Conservation (phyloP, 805 yeast genomes). For the Lipomyces spencermartinsiae region DNA sequence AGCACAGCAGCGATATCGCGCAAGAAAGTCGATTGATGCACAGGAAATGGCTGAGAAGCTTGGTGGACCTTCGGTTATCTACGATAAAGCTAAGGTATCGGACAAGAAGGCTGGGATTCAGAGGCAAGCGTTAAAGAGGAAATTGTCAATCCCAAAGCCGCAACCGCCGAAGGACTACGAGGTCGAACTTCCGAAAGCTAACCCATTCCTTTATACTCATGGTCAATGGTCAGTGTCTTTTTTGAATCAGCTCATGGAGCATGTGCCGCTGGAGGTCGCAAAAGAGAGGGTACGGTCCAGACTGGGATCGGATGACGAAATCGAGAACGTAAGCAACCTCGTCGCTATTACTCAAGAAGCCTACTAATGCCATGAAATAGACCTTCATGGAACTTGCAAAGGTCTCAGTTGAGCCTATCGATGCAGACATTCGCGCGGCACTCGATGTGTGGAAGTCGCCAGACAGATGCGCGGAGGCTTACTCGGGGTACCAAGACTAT, state of each 20-base stretch:
- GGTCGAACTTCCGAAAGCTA: slow-evolving; percentile 15
- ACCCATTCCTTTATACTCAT: slow-evolving; percentile 25
- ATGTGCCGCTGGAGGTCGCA: slow-evolving; percentile 25
- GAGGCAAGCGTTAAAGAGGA: slow-evolving; percentile 21
- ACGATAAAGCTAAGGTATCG: slow-evolving; percentile 29
- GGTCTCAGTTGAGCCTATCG: slow-evolving; percentile 8
- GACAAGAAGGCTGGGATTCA: slow-evolving; percentile 29
- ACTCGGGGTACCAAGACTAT: slow-evolving; percentile 10
- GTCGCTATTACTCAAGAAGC: not conserved
- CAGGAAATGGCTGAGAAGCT: slow-evolving; percentile 20
- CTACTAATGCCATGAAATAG: not conserved
- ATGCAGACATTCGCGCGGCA: slow-evolving; percentile 14
- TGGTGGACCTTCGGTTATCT: slow-evolving; percentile 29
- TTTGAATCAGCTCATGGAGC: slow-evolving; percentile 14
- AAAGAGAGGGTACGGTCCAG: slow-evolving; percentile 8
- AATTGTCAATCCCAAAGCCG: slow-evolving; percentile 20
- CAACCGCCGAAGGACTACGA: slow-evolving; percentile 12
- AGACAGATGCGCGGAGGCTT: slow-evolving; percentile 8
- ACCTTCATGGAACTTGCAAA: slow-evolving; percentile 14
- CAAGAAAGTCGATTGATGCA: slow-evolving; percentile 27
- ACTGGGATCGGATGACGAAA: slow-evolving; percentile 4
- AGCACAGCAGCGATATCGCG: slow-evolving; percentile 29
- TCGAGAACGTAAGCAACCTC: not conserved
- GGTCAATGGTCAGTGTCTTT: slow-evolving; percentile 23
- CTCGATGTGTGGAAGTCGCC: slow-evolving; percentile 6